These are phyloP conservation scores for Boletus sp. DNA, from an alignment of 768 basidiomycete genomes.

Conservation along the genomic window DNA sequence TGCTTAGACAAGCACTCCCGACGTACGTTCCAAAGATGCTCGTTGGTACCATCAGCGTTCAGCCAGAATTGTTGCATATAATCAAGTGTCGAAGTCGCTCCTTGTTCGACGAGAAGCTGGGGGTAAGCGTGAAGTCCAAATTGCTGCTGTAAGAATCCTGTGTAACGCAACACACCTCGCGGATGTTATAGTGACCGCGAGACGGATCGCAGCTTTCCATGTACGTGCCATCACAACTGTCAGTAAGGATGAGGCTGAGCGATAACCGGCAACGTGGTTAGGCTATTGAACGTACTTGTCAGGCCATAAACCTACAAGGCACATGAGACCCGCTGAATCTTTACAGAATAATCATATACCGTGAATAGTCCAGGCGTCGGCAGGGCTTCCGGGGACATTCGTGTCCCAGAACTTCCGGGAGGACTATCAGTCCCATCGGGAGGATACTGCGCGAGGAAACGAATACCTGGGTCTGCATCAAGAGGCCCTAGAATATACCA, in stretches of 20 bases:
- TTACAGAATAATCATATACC: slow-evolving; percentile 37
- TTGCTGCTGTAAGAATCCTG: not conserved
- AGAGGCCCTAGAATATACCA: slow-evolving; percentile 43
- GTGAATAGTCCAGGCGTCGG: slow-evolving; percentile 72
- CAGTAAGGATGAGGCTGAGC: not conserved
- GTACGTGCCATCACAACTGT: slow-evolving; percentile 53
- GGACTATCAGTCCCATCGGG: not conserved
- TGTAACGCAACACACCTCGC: slow-evolving; percentile 28
- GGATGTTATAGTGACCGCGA: slow-evolving; percentile 42
- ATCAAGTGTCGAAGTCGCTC: slow-evolving; percentile 51
- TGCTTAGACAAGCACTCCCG: not conserved
- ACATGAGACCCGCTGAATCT: not conserved
- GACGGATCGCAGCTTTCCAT: slow-evolving; percentile 38
- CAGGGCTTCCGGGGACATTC: slow-evolving; percentile 56
- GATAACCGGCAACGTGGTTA: not conserved
- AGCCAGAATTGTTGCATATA: slow-evolving; percentile 68
- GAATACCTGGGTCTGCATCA: slow-evolving; percentile 52
- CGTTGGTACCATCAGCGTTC: slow-evolving; percentile 55
- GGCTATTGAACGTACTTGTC: slow-evolving; percentile 43
- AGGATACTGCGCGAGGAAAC: not conserved
- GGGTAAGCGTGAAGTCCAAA: not conserved
- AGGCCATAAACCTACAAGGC: slow-evolving; percentile 58
- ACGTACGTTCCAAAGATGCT: slow-evolving; percentile 68
- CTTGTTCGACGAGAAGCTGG: slow-evolving; percentile 54
- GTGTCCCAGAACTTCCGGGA: slow-evolving; percentile 69